These are phyloP conservation scores for Camellia granthamiana DNA, from an alignment of 148 eudicot species.

Conservation along the genomic window DNA sequence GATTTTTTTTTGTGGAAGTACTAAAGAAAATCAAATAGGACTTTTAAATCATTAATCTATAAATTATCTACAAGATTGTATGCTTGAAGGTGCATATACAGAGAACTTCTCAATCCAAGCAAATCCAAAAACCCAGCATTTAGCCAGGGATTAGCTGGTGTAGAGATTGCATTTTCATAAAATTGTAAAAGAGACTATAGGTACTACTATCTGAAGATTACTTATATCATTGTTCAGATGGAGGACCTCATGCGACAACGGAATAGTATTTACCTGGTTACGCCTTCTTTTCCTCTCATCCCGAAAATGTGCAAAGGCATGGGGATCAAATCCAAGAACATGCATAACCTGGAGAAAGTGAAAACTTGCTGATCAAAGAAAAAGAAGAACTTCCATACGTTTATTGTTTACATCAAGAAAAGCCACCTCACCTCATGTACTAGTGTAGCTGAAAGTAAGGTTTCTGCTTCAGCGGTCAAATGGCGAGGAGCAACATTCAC, in stretches of 20 bases:
- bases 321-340: constrained; percentile 99
- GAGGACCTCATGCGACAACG: neutral
- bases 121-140: too few relatives aligned
- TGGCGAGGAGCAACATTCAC: constrained; percentile 99
- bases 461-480: constrained; percentile 97
- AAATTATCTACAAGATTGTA: too few relatives aligned
- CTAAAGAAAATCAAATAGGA: too few relatives aligned
- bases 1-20: too few relatives aligned
- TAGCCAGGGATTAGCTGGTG: too few relatives aligned
- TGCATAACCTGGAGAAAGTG: constrained; percentile 73
- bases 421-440: constrained; percentile 75
- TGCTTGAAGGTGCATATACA: too few relatives aligned
- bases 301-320: constrained; percentile 96
- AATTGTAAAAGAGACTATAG: too few relatives aligned
- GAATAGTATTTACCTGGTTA: constrained; percentile 49
- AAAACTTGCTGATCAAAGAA: constrained; percentile 7
- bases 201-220: neutral
- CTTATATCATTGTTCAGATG: neutral
- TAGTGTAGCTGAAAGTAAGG: constrained; percentile 90
- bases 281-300: constrained; percentile 97
- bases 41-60: too few relatives aligned
- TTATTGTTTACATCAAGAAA: neutral
- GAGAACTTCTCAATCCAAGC: too few relatives aligned
- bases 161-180: too few relatives aligned
- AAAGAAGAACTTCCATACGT: neutral